These are phyloP conservation scores for Betula pendula DNA, from an alignment of 306 rosid species.

Conservation along the genomic window DNA sequence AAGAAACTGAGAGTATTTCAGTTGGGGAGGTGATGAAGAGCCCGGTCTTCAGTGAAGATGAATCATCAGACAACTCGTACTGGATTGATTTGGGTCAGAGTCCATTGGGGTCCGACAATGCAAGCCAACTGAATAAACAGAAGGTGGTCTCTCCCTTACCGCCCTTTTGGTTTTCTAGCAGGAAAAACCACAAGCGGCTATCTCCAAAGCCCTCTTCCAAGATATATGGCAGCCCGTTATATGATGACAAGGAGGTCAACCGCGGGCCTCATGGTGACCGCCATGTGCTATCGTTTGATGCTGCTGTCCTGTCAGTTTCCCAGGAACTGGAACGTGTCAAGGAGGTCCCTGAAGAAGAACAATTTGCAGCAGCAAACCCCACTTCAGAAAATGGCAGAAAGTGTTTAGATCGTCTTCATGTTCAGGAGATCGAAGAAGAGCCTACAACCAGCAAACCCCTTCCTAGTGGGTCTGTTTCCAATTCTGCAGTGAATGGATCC, in stretches of 20 bases:
- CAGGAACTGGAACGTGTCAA: conserved; percentile 75
- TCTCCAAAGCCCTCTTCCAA: conserved; percentile 71
- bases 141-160: conserved; percentile 81
- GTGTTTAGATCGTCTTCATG: conserved; percentile 33
- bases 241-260: conserved; percentile 61
- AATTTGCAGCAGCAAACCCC: conserved; percentile 35
- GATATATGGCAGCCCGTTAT: conserved; percentile 75
- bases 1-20: conserved; percentile 83
- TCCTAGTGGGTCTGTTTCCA: conserved; percentile 28
- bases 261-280: conserved; percentile 48
- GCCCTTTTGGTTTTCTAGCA: conserved; percentile 70
- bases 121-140: conserved; percentile 53
- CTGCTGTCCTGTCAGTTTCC: conserved; percentile 78
- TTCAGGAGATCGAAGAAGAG: conserved; percentile 61
- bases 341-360: conserved; percentile 71
- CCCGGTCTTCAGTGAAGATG: conserved; percentile 96
- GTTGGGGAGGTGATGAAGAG: conserved; percentile 97
- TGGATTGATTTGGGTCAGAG: conserved; percentile 99
- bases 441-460: conserved; percentile 42
- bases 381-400: conserved; percentile 41
- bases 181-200: conserved; percentile 51
- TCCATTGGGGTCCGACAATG: conserved; percentile 77
- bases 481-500: conserved; percentile 41
- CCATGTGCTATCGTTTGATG: conserved; percentile 82
- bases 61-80: conserved; percentile 81